Base-by-base conservation (phyloP, 2,329 filamentous ascomycete genomes). In the Erysiphe neolycopersici region DNA sequence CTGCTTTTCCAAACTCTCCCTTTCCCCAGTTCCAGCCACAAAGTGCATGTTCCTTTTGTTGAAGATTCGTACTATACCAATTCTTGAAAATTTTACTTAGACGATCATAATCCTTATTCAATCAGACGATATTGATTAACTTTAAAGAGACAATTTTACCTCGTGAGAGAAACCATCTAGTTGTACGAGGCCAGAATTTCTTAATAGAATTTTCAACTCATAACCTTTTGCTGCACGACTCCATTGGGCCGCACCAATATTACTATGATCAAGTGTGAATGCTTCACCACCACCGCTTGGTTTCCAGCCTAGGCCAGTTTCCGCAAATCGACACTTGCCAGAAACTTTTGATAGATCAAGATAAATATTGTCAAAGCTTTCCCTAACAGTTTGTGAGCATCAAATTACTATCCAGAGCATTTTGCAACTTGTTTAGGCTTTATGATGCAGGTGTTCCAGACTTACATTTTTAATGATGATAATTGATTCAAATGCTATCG, bases 11-110 rank as follows among this genome's bases (percentile, higher is more conserved):
- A 58, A 98, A 93, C 55, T 98, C 89, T 50, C 83, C 82, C 63
- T 95, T 98, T 55, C 89, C 89, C 91, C 89, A 98, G 60, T 98
- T 98, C 89, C 89, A 98, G 45, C 89, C 89, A 52, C 89, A 76
- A 46, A 98, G 66, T 19, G 89, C 84, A 60, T 95, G 89, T 61
- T 98, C 89, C 60, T 82, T 83, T 59, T 73, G 81, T 59, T 95
- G 85, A 46, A 98, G 70, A 54, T 76, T 84, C 55, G 89, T 79
- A 62, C 83, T 89, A 63, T 95, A 98, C 82, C 87, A 95, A 56
- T 87, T 81, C 65, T 94, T 95, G 69, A 98, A 94, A 52, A 89
- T 73, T 60, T 93, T 94, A 62, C 67, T 71, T 13, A 94, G 65
- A 44, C 89, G 81, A 51, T 98, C 89, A 52, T 83, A 81, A 60